A percentile compares a stretch with the other conserved stretches of the same genome.
Evolutionary conservation across 2,329 filamentous ascomycete genomes (phyloP).

Genomic region (Dryadomyces quercus-mongolicae): DNA sequence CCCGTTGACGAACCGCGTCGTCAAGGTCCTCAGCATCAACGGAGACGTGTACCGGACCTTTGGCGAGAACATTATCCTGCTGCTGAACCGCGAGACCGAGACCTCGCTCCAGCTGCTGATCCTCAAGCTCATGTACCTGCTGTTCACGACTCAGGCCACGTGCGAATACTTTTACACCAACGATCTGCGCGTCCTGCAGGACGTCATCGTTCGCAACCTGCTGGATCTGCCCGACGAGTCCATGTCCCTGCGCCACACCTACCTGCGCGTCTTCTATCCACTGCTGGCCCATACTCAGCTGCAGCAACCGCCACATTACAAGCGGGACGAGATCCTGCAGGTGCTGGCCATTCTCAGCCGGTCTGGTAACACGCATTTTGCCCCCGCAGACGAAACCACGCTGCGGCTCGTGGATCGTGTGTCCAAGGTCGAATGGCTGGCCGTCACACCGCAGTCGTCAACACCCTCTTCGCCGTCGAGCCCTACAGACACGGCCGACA

Average conservation of each 20-base stretch:
- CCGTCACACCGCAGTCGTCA: constrained; percentile 20
- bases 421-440: constrained; percentile 52
- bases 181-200: constrained; percentile 82
- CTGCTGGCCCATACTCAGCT: constrained; percentile 87
- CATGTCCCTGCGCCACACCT: constrained; percentile 72
- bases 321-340: constrained; percentile 69
- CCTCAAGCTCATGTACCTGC: constrained; percentile 83
- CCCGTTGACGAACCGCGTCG: constrained; percentile 77
- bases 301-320: constrained; percentile 78
- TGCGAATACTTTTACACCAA: constrained; percentile 99
- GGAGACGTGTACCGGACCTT: constrained; percentile 83
- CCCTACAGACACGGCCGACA: constrained; percentile 4
- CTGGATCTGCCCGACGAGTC: constrained; percentile 84
- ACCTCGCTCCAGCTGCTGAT: constrained; percentile 93
- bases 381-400: constrained; percentile 70
- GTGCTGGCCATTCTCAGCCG: constrained; percentile 62
- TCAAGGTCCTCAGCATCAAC: constrained; percentile 77
- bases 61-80: constrained; percentile 90
- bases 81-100: constrained; percentile 89
- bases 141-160: constrained; percentile 84
- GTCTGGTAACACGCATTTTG: constrained; percentile 60
- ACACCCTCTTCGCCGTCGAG: constrained; percentile 5
- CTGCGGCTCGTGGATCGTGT: constrained; percentile 67
- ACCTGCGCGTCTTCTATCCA: constrained; percentile 83
- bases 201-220: constrained; percentile 94